Base-by-base conservation (phyloP, 2,329 filamentous ascomycete species). In the Claviceps maximensis region DNA sequence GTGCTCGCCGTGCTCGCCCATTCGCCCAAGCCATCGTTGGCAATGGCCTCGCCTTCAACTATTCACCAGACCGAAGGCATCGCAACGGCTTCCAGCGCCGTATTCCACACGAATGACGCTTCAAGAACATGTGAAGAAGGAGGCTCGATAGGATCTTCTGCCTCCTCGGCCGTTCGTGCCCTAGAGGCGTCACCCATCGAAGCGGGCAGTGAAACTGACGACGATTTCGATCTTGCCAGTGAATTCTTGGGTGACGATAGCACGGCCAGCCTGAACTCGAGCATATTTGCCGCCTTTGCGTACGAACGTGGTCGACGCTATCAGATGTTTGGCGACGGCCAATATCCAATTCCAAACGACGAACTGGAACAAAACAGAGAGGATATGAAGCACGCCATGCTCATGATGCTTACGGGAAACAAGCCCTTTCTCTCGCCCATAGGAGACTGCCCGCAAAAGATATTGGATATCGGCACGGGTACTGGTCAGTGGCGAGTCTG, bases 391-490 rank as follows among this genome's bases (percentile, higher is more conserved):
- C 69, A 73, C 54, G 66, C 69, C 48, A 67, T 69, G 62, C 54
- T 66, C 13, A 57, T 72, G 53, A 57, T 61, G 45, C 49, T 69
- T 33, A 63, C 63, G 7, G 62, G 65, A 17, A 67, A 67, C 5
- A 61, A 62, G 40, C 63, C 75, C 9, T 69, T 71, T 55, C 65
- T 69, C 49, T 66, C 72, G 9, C 73, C 72, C 1, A 61, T 77
- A 45, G 53, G 63, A 4, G 61, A 66, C 15, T 60, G 67, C 17
- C 57, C 54, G 13, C 58, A 74, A 50, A 58, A 58, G 36, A 60
- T 74, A 4, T 59, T 72, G 41, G 72, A 74, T 56, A 56, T 74
- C 29, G 72, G 71, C 69, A 63, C 54, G 59, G 66, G 47, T 1
- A 53, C 53, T 21, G 57, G 54, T 59, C 21, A 47, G 54, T 38